These are phyloP conservation scores for Alternaria novae-zelandiae DNA, from an alignment of 2,329 filamentous ascomycete genomes.

Conservation along the genomic window DNA sequence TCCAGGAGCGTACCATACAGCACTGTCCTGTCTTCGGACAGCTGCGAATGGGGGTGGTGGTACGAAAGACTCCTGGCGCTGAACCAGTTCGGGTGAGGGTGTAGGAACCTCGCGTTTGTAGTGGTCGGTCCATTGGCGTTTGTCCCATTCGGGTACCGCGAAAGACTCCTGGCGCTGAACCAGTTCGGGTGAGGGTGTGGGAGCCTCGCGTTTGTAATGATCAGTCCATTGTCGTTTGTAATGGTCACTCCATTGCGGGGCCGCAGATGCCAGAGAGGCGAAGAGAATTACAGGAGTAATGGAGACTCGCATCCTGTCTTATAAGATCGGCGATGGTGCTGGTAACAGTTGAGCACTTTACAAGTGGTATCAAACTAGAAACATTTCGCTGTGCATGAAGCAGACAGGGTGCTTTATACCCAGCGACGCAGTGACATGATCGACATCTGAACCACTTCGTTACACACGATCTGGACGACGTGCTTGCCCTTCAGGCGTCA, in stretches of 20 bases:
- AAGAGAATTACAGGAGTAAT: background rate
- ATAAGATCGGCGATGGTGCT: background rate
- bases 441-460: background rate
- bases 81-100: background rate
- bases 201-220: background rate
- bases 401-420: background rate
- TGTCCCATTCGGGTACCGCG: too few relatives aligned
- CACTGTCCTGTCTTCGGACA: background rate
- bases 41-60: background rate
- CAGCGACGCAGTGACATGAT: background rate
- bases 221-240: background rate
- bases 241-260: background rate
- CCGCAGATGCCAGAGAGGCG: slow-evolving; percentile 7
- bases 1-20: background rate
- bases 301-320: background rate
- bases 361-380: too few relatives aligned
- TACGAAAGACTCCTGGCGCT: background rate
- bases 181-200: background rate
- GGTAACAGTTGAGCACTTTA: background rate
- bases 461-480: background rate
- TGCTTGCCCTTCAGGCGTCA: background rate
- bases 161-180: background rate
- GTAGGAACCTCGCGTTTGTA: background rate
- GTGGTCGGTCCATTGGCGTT: too few relatives aligned
- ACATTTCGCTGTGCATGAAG: background rate